These are phyloP conservation scores for Fomitopsis serialis DNA, from an alignment of 768 basidiomycete genomes.

Conservation along the genomic window DNA sequence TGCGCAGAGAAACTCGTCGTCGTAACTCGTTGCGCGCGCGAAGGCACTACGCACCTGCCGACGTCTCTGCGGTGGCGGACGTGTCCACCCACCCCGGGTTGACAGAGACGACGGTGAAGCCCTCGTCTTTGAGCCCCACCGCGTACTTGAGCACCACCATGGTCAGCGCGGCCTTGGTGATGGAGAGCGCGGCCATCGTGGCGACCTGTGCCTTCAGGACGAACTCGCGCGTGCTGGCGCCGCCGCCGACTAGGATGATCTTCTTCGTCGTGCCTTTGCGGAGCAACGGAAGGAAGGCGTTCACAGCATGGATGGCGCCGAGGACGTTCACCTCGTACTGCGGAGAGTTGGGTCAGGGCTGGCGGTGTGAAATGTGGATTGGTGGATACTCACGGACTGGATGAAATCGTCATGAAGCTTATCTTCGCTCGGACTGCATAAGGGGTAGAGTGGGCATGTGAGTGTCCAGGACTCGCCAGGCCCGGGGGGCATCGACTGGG, in stretches of 20 bases:
- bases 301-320: constrained; percentile 30
- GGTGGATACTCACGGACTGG: too few species aligned
- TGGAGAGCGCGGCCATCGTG: constrained; percentile 21
- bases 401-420: too few species aligned
- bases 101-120: not conserved
- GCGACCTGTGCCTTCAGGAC: constrained; percentile 9
- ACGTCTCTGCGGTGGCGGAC: too few species aligned
- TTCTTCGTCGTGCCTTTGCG: constrained; percentile 25
- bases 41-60: too few species aligned
- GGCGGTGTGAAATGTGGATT: too few species aligned
- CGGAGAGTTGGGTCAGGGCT: not conserved
- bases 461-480: too few species aligned
- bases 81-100: not conserved
- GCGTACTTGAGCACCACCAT: constrained; percentile 34
- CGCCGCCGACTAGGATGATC: constrained; percentile 27
- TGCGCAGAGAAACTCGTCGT: too few species aligned
- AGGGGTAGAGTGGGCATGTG: too few species aligned
- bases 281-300: constrained; percentile 35
- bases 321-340: constrained; percentile 31
- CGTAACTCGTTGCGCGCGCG: too few species aligned
- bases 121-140: constrained; percentile 1
- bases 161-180: constrained; percentile 31
- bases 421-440: too few species aligned
- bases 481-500: too few species aligned
- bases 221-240: constrained; percentile 22